phyloP scores from a whole-genome alignment of 2,329 filamentous ascomycete genomes.

The Cyclaneusma minus region DNA sequence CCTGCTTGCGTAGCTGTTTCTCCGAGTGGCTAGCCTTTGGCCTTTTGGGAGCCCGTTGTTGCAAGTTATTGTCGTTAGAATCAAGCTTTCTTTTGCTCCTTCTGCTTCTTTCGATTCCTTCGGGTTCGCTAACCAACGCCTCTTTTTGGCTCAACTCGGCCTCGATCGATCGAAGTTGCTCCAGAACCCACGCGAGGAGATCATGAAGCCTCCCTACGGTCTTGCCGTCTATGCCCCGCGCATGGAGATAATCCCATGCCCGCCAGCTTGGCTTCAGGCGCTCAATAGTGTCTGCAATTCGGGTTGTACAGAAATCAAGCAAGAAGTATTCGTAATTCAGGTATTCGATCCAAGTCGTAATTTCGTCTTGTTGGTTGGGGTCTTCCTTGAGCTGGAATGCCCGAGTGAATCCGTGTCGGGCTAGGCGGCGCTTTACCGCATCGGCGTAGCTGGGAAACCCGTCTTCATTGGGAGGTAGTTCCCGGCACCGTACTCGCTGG shows the following conservation, averaged over 20 bases:
- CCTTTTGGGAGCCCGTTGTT: no score
- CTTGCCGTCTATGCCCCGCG: no score
- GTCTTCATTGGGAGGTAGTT: constrained; percentile 8
- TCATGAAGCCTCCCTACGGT: no score
- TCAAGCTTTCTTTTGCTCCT: no score
- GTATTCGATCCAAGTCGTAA: constrained; percentile 26
- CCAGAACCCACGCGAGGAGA: constrained; percentile 15
- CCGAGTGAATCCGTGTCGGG: constrained; percentile 15
- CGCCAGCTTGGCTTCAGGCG: constrained; percentile 15
- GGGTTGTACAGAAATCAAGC: no score
- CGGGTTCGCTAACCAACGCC: constrained; percentile 1
- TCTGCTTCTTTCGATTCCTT: constrained; percentile 1
- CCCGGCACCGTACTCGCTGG: no score
- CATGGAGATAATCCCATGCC: constrained; percentile 12
- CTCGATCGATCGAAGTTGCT: constrained; percentile 16
- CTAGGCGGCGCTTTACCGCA: constrained; percentile 15
- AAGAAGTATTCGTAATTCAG: constrained; percentile 15
- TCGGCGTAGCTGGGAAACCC: constrained; percentile 14
- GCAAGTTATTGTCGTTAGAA: no score
- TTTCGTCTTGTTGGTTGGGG: constrained; percentile 15
- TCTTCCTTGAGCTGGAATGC: constrained; percentile 18
- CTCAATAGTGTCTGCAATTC: constrained; percentile 7
- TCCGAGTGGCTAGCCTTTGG: no score
- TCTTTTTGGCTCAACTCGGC: constrained; percentile 10
- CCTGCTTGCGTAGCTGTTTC: no score